phyloP scores from a whole-genome alignment of 805 yeast species.

The Wickerhamiella sergipiensis region DNA sequence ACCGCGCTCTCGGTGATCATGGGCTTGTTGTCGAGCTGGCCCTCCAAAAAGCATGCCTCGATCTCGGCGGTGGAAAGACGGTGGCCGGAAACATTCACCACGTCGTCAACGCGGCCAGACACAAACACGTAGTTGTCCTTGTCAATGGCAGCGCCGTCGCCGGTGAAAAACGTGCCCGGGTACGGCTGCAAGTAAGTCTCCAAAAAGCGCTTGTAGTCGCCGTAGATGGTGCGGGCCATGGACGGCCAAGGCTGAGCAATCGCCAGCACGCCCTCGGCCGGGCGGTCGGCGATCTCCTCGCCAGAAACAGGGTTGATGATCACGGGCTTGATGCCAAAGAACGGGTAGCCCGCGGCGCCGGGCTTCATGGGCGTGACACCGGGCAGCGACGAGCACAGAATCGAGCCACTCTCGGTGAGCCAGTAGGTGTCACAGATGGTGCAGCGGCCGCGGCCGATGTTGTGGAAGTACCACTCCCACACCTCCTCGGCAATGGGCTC shows the following conservation, averaged over 20 bases:
- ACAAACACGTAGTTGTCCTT: conserved; percentile 96
- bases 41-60: conserved; percentile 52
- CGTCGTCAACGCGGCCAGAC: conserved; percentile 96
- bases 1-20: conserved; percentile 92
- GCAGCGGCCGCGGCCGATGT: conserved; percentile 79
- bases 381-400: conserved; percentile 85
- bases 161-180: conserved; percentile 88
- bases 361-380: conserved; percentile 94
- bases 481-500: conserved; percentile 97
- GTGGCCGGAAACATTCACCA: conserved; percentile 95
- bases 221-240: conserved; percentile 93
- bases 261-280: conserved; percentile 93
- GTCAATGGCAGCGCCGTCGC: conserved; percentile 98
- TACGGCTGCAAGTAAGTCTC: conserved; percentile 91
- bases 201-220: conserved; percentile 70
- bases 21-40: conserved; percentile 49
- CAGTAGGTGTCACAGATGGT: conserved; percentile 94
- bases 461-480: conserved; percentile 96
- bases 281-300: conserved; percentile 66
- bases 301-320: conserved; percentile 92
- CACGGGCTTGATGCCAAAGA: conserved; percentile 84
- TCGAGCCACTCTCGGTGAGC: conserved; percentile 98
- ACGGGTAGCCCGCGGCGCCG: conserved; percentile 92
- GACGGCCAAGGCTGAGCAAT: conserved; percentile 92
- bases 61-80: conserved; percentile 97